A percentile compares a stretch with the other conserved stretches of the same genome.
Conservation (phyloP, 164 flowering plant genomes). For the Magnolia changhungtana region DNA sequence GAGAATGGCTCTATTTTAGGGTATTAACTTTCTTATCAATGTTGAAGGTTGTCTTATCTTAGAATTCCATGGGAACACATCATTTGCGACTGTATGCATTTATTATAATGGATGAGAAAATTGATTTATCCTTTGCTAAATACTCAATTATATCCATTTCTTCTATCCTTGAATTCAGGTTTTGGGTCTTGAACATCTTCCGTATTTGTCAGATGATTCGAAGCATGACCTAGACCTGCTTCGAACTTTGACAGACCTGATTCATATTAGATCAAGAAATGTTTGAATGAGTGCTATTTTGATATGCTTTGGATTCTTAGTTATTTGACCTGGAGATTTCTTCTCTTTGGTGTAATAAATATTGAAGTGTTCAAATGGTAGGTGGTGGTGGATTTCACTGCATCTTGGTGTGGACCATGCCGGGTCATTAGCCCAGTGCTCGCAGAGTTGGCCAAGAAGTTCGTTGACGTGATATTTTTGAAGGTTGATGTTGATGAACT, state of each 20-base stretch:
- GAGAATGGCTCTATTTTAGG: too few relatives aligned
- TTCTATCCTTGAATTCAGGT: too few relatives aligned
- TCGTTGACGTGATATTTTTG: conserved; percentile 49
- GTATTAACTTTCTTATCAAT: too few relatives aligned
- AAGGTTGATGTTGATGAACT: conserved; percentile 87
- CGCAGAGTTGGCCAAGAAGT: conserved; percentile 58
- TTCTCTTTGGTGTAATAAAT: neutral
- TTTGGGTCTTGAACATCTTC: too few relatives aligned
- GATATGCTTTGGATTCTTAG: neutral
- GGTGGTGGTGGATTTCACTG: conserved; percentile 89
- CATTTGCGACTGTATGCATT: too few relatives aligned
- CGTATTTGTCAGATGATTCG: too few relatives aligned
- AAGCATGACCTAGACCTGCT: too few relatives aligned
- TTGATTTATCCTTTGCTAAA: too few relatives aligned
- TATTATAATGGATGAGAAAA: too few relatives aligned
- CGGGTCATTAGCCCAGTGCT: conserved; percentile 61
- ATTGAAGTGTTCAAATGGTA: conserved; percentile 9
- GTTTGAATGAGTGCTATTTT: neutral
- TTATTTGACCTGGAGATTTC: neutral
- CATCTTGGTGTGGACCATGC: conserved; percentile 88
- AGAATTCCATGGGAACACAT: too few relatives aligned
- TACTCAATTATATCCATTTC: too few relatives aligned
- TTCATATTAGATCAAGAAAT: neutral
- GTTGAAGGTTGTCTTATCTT: too few relatives aligned
- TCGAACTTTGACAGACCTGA: neutral